Percentiles rank a stretch among this genome's conserved stretches.
Conservation (phyloP, 352 stramenopile species). For the Albugo laibachii region DNA sequence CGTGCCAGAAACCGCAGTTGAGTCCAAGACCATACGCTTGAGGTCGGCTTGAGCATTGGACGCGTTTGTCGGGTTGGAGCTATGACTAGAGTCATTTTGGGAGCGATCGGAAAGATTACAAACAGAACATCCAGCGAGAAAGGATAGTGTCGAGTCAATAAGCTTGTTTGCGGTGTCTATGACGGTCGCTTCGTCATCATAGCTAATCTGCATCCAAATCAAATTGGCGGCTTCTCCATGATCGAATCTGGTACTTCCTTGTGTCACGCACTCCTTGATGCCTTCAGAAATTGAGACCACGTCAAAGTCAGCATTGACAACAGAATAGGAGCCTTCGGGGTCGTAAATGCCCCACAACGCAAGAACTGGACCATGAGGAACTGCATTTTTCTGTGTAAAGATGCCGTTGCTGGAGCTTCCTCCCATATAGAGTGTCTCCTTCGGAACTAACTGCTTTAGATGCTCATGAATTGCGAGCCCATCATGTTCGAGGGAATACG, state of each 20-base stretch:
- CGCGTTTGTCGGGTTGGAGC: no score
- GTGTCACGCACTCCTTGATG: slow-evolving; percentile 21
- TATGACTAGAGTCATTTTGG: no score
- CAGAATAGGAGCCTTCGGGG: slow-evolving; percentile 56
- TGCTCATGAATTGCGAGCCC: slow-evolving; percentile 32
- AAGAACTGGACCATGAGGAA: slow-evolving; percentile 19
- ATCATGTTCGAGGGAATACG: slow-evolving; percentile 46
- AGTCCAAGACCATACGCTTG: no score
- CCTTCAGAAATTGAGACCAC: slow-evolving; percentile 38
- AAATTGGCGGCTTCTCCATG: slow-evolving; percentile 57
- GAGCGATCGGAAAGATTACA: no score
- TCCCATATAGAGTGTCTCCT: slow-evolving; percentile 67
- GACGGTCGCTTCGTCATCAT: slow-evolving; percentile 44
- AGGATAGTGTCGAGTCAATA: slow-evolving; percentile 9
- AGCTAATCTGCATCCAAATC: slow-evolving; percentile 42
- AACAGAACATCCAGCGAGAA: no score
- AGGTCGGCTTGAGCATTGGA: no score
- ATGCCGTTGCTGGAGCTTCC: slow-evolving; percentile 49
- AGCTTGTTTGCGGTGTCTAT: slow-evolving; percentile 45
- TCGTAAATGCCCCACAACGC: slow-evolving; percentile 71
- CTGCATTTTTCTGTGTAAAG: slow-evolving; percentile 20
- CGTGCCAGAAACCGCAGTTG: no score
- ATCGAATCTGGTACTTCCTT: slow-evolving; percentile 48
- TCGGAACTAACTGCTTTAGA: slow-evolving; percentile 23
- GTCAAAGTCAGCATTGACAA: slow-evolving; percentile 45